phyloP scores from a whole-genome alignment of 192 early-diverging fungal species.

The Coemansia sp. region DNA sequence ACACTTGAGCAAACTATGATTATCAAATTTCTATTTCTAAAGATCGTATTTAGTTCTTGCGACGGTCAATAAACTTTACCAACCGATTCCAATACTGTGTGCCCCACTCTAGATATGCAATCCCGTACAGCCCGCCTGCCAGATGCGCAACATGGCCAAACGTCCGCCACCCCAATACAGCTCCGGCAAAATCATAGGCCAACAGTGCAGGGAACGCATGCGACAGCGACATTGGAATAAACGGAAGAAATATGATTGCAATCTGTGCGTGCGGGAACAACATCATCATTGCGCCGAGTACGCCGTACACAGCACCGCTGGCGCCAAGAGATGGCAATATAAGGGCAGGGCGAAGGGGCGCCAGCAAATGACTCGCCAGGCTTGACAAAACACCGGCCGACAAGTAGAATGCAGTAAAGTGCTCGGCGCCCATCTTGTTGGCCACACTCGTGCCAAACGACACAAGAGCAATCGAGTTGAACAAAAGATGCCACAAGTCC shows the following conservation, averaged over 20 bases:
- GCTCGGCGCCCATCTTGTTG: slow-evolving; percentile 59
- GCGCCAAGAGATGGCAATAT: slow-evolving; percentile 77
- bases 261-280: slow-evolving; percentile 61
- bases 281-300: slow-evolving; percentile 61
- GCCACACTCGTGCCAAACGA: slow-evolving; percentile 63
- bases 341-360: slow-evolving; percentile 39
- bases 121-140: slow-evolving; percentile 63
- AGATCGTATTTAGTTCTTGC: too few species aligned
- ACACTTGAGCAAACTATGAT: too few species aligned
- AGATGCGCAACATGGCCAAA: slow-evolving; percentile 80
- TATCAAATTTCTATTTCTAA: too few species aligned
- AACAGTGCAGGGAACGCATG: slow-evolving; percentile 71
- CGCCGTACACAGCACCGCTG: slow-evolving; percentile 76
- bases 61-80: background rate
- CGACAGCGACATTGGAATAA: slow-evolving; percentile 56
- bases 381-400: slow-evolving; percentile 66
- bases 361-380: slow-evolving; percentile 63
- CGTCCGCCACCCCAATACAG: slow-evolving; percentile 67
- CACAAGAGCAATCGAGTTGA: slow-evolving; percentile 80
- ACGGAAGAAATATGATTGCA: slow-evolving; percentile 64
- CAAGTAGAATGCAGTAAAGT: slow-evolving; percentile 80
- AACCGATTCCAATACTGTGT: slow-evolving; percentile 14
- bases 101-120: slow-evolving; percentile 60
- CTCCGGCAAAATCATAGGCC: slow-evolving; percentile 67
- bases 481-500: slow-evolving; percentile 68